Evolutionary conservation across 2,329 filamentous ascomycete species (phyloP), one percentile per base, ranked within the genome.

Genomic region (Trichophyton benhamiae): DNA sequence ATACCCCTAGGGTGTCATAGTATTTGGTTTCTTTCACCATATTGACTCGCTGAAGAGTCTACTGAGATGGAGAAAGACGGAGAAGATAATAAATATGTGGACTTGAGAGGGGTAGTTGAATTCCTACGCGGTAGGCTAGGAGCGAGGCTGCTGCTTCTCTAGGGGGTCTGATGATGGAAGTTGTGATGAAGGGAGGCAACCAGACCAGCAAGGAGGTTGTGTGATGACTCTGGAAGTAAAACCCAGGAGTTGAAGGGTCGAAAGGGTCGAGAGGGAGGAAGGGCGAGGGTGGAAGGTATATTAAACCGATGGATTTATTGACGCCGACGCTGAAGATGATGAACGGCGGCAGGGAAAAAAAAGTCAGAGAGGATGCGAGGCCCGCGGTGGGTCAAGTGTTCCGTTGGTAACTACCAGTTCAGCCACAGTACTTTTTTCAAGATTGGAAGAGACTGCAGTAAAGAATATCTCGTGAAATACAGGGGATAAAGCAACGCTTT

Each of bases 11-110:
- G 61, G 70, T 68, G 36, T 80, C 78, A 66, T 80, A 80, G 62
- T 73, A 75, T 67, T 77, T 77, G 57, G 76, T 78, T 65, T 80
- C 78, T 68, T 79, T 79, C 63, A 79, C 78, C 78, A 80, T 80
- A 66, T 67, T 78, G 72, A 67, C 61, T 55, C 52, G 46, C 20
- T 6, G 60, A 60, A 61, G 63, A 65, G 64, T 66, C 60, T 66
- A 53, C 59, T 57, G 61, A 65, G 61, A 62, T 62, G 65, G 58
- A 58, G 57, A 63, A 59, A 58, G 52, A 52, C 63, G 65, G 58
- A 52, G 27, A 59, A 60, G 59, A 7, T 17, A 44, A 44, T 17
- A 44, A 20, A 61, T 62, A 60, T 55, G 44, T 33, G 33, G 52
- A 61, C 25, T 11, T 36, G 41, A 27, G 41, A 41, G 53, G 38